Evolutionary conservation across 192 early-diverging fungal species (phyloP).

Genomic region (Funneliformis mosseae): DNA sequence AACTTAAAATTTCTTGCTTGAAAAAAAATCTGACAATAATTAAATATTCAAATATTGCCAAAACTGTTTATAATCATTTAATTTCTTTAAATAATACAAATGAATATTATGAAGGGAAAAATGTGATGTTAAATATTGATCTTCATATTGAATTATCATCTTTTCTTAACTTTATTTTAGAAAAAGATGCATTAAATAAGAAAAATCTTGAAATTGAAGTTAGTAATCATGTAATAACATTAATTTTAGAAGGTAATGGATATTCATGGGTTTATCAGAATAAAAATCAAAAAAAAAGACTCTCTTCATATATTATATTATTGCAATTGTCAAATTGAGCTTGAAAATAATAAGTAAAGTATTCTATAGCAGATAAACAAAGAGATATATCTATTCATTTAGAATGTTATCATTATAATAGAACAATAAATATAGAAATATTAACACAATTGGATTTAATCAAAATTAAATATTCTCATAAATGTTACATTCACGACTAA

Average conservation of each 20-base stretch:
- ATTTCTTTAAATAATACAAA: not conserved
- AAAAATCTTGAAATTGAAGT: not conserved
- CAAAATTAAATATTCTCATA: not conserved
- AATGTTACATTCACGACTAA: not conserved
- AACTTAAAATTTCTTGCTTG: too few species aligned
- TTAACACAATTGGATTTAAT: not conserved
- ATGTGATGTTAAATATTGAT: not conserved
- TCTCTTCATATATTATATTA: not conserved
- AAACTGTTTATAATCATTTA: not conserved
- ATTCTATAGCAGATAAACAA: not conserved
- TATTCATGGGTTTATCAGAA: not conserved
- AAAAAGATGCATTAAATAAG: not conserved
- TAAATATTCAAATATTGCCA: too few species aligned
- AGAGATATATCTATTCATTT: not conserved
- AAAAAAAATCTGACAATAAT: too few species aligned
- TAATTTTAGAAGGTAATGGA: conserved; percentile 37
- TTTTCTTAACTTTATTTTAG: not conserved
- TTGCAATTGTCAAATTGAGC: conserved; percentile 4
- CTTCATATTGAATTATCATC: not conserved
- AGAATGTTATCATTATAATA: not conserved
- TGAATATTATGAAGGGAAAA: not conserved
- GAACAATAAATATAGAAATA: not conserved
- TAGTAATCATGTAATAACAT: not conserved
- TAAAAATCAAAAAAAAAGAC: not conserved
- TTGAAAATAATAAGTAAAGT: not conserved